A percentile compares a stretch with the other conserved stretches of the same genome.
Evolutionary conservation across 116 monocot species (phyloP).

Genomic region (Posidonia oceanica): DNA sequence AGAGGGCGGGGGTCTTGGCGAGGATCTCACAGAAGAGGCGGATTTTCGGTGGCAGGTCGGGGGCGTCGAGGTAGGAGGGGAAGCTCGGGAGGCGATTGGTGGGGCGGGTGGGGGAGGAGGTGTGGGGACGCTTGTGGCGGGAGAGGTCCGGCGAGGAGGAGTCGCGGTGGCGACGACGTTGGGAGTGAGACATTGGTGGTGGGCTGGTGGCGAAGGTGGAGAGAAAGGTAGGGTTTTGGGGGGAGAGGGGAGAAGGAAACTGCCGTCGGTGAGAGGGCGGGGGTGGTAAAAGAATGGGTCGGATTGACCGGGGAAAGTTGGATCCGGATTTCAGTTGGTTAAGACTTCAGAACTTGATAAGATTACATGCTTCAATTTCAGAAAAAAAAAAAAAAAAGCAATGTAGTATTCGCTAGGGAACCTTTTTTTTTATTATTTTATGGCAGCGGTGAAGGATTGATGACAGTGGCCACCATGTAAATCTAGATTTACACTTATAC

Average conservation of each 20-base stretch:
- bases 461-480: too few species aligned
- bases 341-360: too few species aligned
- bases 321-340: too few species aligned
- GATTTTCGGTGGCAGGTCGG: conserved; percentile 29
- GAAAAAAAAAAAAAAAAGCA: too few species aligned
- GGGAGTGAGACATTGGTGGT: conserved; percentile 1
- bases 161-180: not conserved
- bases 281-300: not conserved
- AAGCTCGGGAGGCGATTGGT: conserved; percentile 14
- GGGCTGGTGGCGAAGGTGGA: not conserved
- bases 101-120: not conserved
- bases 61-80: conserved; percentile 30
- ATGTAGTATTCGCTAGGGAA: too few species aligned
- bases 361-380: too few species aligned
- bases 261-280: not conserved
- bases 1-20: conserved; percentile 18
- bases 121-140: not conserved
- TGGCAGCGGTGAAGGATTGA: too few species aligned
- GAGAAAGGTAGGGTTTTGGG: not conserved
- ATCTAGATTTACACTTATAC: too few species aligned
- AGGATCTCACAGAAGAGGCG: conserved; percentile 46
- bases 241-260: not conserved
- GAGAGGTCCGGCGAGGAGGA: not conserved
- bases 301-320: too few species aligned
- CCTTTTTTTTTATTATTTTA: too few species aligned